Evolutionary conservation across 768 basidiomycete genomes (phyloP).

Genomic region (Boletus speciosus): DNA sequence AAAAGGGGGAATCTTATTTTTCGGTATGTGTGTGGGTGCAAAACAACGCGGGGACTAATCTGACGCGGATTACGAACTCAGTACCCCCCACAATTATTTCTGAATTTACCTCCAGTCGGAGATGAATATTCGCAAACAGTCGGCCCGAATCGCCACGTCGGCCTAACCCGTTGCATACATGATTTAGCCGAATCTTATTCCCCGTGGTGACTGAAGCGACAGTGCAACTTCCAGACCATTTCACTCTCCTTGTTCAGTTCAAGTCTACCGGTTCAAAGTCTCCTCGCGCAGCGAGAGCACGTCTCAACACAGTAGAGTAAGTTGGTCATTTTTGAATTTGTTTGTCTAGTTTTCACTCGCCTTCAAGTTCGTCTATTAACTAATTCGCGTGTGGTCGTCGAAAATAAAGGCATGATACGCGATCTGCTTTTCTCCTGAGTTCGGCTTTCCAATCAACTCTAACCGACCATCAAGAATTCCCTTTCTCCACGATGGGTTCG

Average conservation of each 20-base stretch:
- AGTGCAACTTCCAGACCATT: neutral
- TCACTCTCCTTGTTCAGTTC: neutral
- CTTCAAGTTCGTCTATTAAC: neutral
- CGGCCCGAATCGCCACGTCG: constrained; percentile 4
- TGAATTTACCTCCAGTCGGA: neutral
- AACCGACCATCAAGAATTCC: neutral
- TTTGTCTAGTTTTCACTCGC: neutral
- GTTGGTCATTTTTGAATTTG: neutral
- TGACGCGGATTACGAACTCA: constrained; percentile 9
- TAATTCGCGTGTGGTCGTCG: neutral
- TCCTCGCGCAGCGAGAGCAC: neutral
- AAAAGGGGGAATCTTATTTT: constrained; percentile 10
- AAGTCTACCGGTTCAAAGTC: neutral
- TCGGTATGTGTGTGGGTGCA: neutral
- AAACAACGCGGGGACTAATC: constrained; percentile 2
- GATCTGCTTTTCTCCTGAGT: neutral
- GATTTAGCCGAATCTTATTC: neutral
- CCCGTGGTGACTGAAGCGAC: neutral
- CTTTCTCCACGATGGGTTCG: constrained; percentile 15
- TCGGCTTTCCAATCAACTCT: neutral
- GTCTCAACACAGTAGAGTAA: neutral
- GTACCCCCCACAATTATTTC: constrained; percentile 5
- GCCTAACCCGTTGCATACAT: neutral
- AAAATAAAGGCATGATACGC: neutral
- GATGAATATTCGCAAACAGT: neutral